Percentiles rank a stretch among this genome's conserved stretches.
These are phyloP conservation scores for Claviceps maximensis DNA, from an alignment of 2,329 filamentous ascomycete genomes.

Conservation along the genomic window DNA sequence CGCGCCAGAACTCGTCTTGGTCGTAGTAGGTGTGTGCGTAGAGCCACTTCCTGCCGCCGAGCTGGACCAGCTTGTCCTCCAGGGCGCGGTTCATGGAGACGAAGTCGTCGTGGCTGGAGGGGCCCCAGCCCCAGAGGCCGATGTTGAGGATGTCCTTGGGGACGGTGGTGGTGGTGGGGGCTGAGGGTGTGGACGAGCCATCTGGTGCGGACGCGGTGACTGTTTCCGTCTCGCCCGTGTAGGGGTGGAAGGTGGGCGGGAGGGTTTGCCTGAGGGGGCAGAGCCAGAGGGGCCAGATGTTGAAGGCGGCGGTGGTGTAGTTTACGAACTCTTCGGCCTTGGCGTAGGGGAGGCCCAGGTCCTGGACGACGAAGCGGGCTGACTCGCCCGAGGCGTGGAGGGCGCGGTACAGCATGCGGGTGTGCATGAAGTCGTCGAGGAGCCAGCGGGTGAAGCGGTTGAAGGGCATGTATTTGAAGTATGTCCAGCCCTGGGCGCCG, in stretches of 20 bases:
- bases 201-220: neutral
- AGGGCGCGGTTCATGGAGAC: conserved; percentile 56
- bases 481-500: conserved; percentile 49
- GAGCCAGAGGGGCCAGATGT: conserved; percentile 48
- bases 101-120: conserved; percentile 43
- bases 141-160: conserved; percentile 41
- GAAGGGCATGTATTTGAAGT: conserved; percentile 54
- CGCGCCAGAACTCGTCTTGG: conserved; percentile 55
- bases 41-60: conserved; percentile 74
- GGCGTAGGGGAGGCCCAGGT: conserved; percentile 45
- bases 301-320: conserved; percentile 36
- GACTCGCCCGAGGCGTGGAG: conserved; percentile 54
- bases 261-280: conserved; percentile 38
- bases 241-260: conserved; percentile 43
- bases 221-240: conserved; percentile 24
- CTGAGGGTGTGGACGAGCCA: neutral
- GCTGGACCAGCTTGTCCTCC: conserved; percentile 52
- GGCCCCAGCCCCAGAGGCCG: conserved; percentile 71
- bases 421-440: conserved; percentile 60
- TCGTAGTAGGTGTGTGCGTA: conserved; percentile 79
- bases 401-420: conserved; percentile 60
- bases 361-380: conserved; percentile 54
- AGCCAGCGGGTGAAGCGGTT: conserved; percentile 52
- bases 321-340: conserved; percentile 39
- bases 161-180: neutral